Conservation (phyloP, 2,329 filamentous ascomycete species). For the Arthrobotrys entomopaga region DNA sequence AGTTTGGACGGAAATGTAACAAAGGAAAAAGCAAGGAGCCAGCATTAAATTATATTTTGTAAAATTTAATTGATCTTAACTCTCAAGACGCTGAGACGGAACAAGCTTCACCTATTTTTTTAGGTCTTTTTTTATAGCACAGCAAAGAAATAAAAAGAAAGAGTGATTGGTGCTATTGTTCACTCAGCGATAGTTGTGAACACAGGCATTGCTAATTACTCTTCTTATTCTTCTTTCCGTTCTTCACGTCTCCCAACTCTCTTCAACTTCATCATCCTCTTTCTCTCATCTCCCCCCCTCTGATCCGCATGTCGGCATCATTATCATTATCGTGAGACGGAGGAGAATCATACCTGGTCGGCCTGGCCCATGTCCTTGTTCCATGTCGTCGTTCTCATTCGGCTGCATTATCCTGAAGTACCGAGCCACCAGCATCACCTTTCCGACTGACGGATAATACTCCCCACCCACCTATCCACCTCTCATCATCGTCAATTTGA, state of each 20-base stretch:
- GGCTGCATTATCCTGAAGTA: conserved; percentile 52
- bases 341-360: not conserved
- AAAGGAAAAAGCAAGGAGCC: conserved; percentile 42
- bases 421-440: conserved; percentile 30
- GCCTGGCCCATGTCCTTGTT: conserved; percentile 30
- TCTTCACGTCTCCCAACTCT: conserved; percentile 2
- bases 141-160: too few species aligned
- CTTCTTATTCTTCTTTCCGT: not conserved
- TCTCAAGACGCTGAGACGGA: conserved; percentile 22
- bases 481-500: too few species aligned
- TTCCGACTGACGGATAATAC: too few species aligned
- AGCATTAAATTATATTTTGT: too few species aligned
- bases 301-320: not conserved
- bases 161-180: too few species aligned
- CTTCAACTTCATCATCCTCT: too few species aligned
- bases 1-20: conserved; percentile 53
- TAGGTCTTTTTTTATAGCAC: too few species aligned
- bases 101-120: conserved; percentile 29
- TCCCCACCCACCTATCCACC: too few species aligned
- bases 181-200: not conserved
- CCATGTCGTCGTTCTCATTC: conserved; percentile 41
- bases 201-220: not conserved
- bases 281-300: not conserved
- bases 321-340: not conserved
- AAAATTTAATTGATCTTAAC: too few species aligned